Evolutionary conservation across 1,284 basidiomycete species (phyloP), one percentile per base, ranked within the genome.

Genomic region (Fomitopsis palustris): DNA sequence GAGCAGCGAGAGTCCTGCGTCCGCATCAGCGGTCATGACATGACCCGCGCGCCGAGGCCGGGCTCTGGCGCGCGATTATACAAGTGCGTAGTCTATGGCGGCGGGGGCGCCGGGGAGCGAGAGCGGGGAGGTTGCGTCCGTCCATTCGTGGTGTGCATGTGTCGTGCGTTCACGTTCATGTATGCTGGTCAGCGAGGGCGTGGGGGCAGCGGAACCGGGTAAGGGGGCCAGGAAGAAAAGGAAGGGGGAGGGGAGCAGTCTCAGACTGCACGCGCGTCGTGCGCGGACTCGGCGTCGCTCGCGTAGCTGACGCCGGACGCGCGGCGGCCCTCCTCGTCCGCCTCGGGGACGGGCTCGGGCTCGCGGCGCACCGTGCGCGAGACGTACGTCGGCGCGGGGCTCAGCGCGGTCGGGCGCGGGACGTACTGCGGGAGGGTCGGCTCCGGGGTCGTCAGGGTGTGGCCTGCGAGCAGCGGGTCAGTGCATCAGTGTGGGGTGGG

Each of bases 391-490:
- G 57, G 57, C 7, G 57, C 53, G 29, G 57, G 57, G 43, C 57
- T 58, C 4, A 64, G 74, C 73, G 37, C 70, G 69, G 9, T 75
- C 9, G 56, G 49, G 12, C 59, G 59, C 19, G 70, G 65, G 12
- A 73, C 76, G 63, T 86, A 86, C 41, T 81, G 76, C 1, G 86
- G 82, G 29, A 87, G 75, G 4, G 85, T 79, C 68, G 88, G 85
- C 27, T 78, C 72, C 0, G 87, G 87, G 57, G 74, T 82, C 31
- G 76, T 75, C 61, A 86, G 75, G 58, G 78, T 74, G 66, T 74
- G 85, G 41, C 67, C 84, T 77, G 45, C 69, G 37, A 35, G 37
- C 12, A 23, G 39, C 21, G 14, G 21, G 38, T 57, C 25, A 51
- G 23, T n/a, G 39, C 21, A 41, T 25, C 25, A 6, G 21, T 5